Conservation (phyloP, 805 yeast species). For the Yamadazyma akitaensis region DNA sequence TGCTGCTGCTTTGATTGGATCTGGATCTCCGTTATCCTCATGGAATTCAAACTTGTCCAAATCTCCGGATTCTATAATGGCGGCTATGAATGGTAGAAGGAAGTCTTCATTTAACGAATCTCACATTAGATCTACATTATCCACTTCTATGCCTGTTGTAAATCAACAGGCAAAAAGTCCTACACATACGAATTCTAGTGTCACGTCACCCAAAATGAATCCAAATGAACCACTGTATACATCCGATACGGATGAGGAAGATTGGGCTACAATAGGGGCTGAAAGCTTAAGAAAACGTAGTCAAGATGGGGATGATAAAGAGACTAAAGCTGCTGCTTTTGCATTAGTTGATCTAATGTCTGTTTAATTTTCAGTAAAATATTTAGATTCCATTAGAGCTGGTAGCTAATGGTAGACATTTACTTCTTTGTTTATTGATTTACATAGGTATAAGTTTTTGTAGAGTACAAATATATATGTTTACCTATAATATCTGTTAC, state of each 20-base stretch:
- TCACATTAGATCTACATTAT: slow-evolving; percentile 28
- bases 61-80: slow-evolving; percentile 11
- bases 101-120: slow-evolving; percentile 43
- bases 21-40: slow-evolving; percentile 13
- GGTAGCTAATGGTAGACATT: neutral
- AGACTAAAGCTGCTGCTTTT: slow-evolving; percentile 49
- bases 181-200: neutral
- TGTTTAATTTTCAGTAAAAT: slow-evolving; percentile 12
- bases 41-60: slow-evolving; percentile 18
- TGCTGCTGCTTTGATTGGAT: slow-evolving; percentile 4
- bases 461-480: no score
- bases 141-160: slow-evolving; percentile 15
- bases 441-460: no score
- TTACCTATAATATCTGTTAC: neutral
- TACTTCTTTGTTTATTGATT: neutral
- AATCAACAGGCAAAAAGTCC: neutral
- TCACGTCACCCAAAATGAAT: slow-evolving; percentile 2
- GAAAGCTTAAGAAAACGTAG: slow-evolving; percentile 48
- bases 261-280: slow-evolving; percentile 92
- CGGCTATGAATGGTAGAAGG: slow-evolving; percentile 20
- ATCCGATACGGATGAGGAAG: slow-evolving; percentile 90
- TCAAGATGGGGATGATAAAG: slow-evolving; percentile 32
- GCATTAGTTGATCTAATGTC: slow-evolving; percentile 61
- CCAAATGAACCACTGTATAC: slow-evolving; percentile 47
- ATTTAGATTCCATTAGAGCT: neutral